Evolutionary conservation across 305 asterid species (phyloP).

Genomic region (Fraxinus floribunda): DNA sequence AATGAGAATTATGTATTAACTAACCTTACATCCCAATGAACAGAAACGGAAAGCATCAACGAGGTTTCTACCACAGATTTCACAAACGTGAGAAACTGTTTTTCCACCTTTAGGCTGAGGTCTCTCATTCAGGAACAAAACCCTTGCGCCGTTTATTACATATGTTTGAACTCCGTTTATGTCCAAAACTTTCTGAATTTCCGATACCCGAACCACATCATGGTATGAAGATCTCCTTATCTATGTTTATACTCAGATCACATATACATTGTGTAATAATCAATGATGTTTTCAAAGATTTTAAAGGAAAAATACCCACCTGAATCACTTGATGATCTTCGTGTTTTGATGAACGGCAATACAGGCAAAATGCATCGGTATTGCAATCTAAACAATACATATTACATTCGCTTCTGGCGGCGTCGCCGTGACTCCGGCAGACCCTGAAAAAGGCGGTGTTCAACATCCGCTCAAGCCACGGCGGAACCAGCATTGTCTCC

Average conservation of each 20-base stretch:
- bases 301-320: constrained; percentile 30
- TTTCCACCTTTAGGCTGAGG: constrained; percentile 88
- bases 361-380: constrained; percentile 66
- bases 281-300: background rate
- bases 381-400: constrained; percentile 89
- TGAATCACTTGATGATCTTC: constrained; percentile 93
- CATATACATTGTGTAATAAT: background rate
- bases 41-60: constrained; percentile 76
- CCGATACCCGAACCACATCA: constrained; percentile 92
- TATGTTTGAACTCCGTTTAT: constrained; percentile 78
- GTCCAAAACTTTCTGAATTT: constrained; percentile 73
- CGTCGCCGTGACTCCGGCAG: constrained; percentile 79
- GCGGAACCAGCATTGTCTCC: constrained; percentile 68
- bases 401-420: constrained; percentile 84
- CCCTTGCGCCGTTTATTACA: constrained; percentile 84
- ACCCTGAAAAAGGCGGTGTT: constrained; percentile 58
- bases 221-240: constrained; percentile 95
- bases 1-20: background rate
- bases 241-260: constrained; percentile 30
- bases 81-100: constrained; percentile 67
- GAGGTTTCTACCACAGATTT: constrained; percentile 73
- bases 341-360: constrained; percentile 85
- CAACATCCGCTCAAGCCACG: constrained; percentile 78
- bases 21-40: constrained; percentile 80
- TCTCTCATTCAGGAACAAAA: constrained; percentile 75